Evolutionary conservation across 169 alveolate genomes (phyloP), one percentile per base, ranked within the genome.

Genomic region (Eimeria acervulina): DNA sequence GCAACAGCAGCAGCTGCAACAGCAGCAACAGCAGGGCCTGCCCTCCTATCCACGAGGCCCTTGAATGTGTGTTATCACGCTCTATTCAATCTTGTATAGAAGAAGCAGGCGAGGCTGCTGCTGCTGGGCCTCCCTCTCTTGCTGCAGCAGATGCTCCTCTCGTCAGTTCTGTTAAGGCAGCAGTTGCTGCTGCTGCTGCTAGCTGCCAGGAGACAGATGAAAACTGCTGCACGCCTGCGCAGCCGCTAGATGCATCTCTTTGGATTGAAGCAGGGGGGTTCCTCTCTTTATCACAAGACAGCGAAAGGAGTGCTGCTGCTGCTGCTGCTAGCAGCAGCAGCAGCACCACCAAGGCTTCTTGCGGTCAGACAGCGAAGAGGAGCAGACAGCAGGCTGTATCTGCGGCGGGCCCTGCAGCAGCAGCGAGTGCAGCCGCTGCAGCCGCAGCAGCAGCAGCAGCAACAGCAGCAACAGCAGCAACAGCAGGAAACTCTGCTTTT

Each of bases 101-200:
- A 21, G 88, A 78, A 36, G 33, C 15, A 42, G 88, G 26, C 8
- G 83, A n/a, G 13, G 17, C n/a, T 2, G 83, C n/a, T 2, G 83
- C 44, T 23, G 33, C 21, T 4, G 33, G 19, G 5, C 40, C 83
- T n/a, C 44, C 83, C n/a, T 5, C 40, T 72, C 13, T 17, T 72
- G 51, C 47, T 4, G 83, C 83, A n/a, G 88, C 23, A 28, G 31
- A 26, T 15, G 31, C 88, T 7, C 63, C 88, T 28, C 61, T 78
- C 19, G 88, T 42, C 23, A 28, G 19, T 2, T 38, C 88, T 55
- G 38, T 78, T 55, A 78, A 42, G 44, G 88, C 88, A 17, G 88
- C 88, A 19, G 88, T 78, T 78, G 88, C 88, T 78, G 88, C 88
- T 78, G 88, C 88, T 13, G 88, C 88, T 6, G 88, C 88, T 2